Evolutionary conservation across 345 rosid genomes (phyloP).

Genomic region (Aquilaria sinensis): DNA sequence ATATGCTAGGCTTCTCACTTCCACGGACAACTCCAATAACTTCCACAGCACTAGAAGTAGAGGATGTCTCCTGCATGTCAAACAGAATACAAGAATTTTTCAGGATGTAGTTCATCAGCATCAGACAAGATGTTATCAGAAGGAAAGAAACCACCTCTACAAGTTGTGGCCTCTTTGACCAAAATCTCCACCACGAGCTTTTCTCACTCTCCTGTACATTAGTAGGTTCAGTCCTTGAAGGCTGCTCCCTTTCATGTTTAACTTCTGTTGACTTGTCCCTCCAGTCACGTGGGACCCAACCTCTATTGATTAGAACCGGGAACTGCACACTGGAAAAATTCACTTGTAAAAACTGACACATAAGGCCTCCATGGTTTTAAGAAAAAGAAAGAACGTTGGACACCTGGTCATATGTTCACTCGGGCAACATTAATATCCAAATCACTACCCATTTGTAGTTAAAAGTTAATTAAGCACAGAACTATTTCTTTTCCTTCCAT

Average conservation of each 20-base stretch:
- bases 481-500: no score
- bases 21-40: slow-evolving; percentile 89
- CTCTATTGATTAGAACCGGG: slow-evolving; percentile 87
- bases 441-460: no score
- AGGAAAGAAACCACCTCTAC: slow-evolving; percentile 38
- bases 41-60: slow-evolving; percentile 38
- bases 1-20: slow-evolving; percentile 87
- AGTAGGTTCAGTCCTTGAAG: slow-evolving; percentile 16
- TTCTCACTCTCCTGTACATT: slow-evolving; percentile 29
- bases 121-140: slow-evolving; percentile 12
- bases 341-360: no score
- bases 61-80: slow-evolving; percentile 33
- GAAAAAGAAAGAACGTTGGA: no score
- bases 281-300: slow-evolving; percentile 99
- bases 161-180: slow-evolving; percentile 50
- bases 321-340: slow-evolving; percentile 51
- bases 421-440: no score
- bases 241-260: slow-evolving; percentile 26
- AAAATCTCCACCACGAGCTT: slow-evolving; percentile 60
- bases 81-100: slow-evolving; percentile 14
- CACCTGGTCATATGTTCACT: no score
- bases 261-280: slow-evolving; percentile 51
- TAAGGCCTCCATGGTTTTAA: no score
- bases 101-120: slow-evolving; percentile 5
- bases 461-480: no score